These are phyloP conservation scores for Candida xyloterini DNA, from an alignment of 805 yeast genomes.

Conservation along the genomic window DNA sequence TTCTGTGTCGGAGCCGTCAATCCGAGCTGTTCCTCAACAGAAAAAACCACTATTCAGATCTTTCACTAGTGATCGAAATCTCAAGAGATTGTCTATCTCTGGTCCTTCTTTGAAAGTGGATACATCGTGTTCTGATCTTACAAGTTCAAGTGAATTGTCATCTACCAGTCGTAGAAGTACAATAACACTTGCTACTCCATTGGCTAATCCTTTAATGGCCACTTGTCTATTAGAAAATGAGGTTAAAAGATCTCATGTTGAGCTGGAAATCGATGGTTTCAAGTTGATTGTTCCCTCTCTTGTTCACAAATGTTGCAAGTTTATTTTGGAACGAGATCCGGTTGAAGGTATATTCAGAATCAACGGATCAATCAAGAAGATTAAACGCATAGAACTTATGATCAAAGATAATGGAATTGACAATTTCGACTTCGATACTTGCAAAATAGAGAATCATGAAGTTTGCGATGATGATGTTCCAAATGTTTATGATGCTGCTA, in stretches of 20 bases:
- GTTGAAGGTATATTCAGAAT: slow-evolving; percentile 38
- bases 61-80: slow-evolving; percentile 14
- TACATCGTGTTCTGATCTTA: slow-evolving; percentile 4
- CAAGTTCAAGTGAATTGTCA: not conserved
- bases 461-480: slow-evolving; percentile 15
- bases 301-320: slow-evolving; percentile 33
- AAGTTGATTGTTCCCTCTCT: slow-evolving; percentile 29
- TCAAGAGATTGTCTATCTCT: slow-evolving; percentile 14
- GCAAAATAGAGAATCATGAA: slow-evolving; percentile 17
- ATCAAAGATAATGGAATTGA: slow-evolving; percentile 24
- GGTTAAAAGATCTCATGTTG: slow-evolving; percentile 18
- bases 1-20: slow-evolving; percentile 5
- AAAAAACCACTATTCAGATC: slow-evolving; percentile 23
- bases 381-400: slow-evolving; percentile 28
- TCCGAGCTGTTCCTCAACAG: not conserved
- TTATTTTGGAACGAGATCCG: slow-evolving; percentile 22
- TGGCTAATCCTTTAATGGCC: slow-evolving; percentile 8
- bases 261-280: slow-evolving; percentile 10
- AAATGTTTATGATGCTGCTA: slow-evolving; percentile 35
- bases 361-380: slow-evolving; percentile 35
- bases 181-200: slow-evolving; percentile 10
- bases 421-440: slow-evolving; percentile 17
- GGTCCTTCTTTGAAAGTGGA: slow-evolving; percentile 14
- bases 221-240: slow-evolving; percentile 22
- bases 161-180: slow-evolving; percentile 8